Conservation (phyloP, 176 grass and related monocot species). For the Areca catechu region DNA sequence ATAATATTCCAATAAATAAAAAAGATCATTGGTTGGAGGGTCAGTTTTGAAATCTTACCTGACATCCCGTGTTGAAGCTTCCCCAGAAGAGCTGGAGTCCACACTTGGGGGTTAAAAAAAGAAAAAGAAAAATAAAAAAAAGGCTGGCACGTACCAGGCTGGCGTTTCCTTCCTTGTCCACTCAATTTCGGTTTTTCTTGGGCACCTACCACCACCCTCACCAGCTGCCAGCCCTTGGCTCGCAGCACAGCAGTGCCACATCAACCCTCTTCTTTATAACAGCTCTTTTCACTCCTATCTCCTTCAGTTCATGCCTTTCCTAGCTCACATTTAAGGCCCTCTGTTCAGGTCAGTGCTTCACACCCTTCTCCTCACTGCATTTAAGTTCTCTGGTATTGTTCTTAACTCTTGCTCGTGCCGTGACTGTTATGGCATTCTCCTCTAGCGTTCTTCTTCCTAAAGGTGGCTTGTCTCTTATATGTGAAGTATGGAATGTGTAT, state of each 20-base stretch:
- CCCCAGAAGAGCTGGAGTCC: neutral
- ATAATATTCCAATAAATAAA: neutral
- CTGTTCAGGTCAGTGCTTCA: conserved; percentile 48
- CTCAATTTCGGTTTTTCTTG: neutral
- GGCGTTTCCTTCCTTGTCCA: too few species aligned
- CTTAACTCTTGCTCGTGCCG: neutral
- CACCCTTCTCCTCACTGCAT: neutral
- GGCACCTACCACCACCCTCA: conserved; percentile 34
- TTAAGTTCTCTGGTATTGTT: too few species aligned
- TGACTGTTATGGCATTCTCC: neutral
- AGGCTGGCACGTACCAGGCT: too few species aligned
- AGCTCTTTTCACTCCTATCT: conserved; percentile 12
- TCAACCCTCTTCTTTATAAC: conserved; percentile 38
- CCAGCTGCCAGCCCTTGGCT: conserved; percentile 41
- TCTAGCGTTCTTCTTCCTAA: conserved; percentile 5
- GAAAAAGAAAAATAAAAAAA: too few species aligned
- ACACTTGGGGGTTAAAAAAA: neutral
- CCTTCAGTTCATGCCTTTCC: conserved; percentile 7
- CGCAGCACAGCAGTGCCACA: conserved; percentile 24
- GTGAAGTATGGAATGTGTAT: conserved; percentile 21
- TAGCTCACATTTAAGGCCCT: conserved; percentile 4
- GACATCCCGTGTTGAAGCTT: neutral
- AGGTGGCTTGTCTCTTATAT: conserved; percentile 23
- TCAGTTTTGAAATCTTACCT: conserved; percentile 4
- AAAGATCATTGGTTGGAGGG: conserved; percentile 13